Base-by-base conservation (phyloP, 495 filamentous ascomycete species). In the Hypoxylon subgilvum region DNA sequence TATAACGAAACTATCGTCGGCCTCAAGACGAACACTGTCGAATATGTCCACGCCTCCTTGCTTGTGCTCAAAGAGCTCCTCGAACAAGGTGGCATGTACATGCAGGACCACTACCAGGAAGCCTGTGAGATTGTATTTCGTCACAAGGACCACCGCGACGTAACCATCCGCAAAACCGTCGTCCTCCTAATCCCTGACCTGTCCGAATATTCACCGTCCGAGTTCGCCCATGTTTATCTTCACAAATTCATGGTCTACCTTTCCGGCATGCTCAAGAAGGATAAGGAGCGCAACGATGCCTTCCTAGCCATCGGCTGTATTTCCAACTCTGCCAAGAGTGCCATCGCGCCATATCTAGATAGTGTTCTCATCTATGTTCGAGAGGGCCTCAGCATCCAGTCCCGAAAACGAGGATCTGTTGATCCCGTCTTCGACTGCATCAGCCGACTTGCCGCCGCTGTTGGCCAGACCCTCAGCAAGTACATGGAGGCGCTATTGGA, bases 351-450 rank as follows among this genome's bases (percentile, higher is more conserved):
- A 17, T 99, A 97, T 63, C 83, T 99, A 6, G 95, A 97, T 69
- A 86, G 89, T 14, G 94, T 97, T 45, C 81, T 99, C 27, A 85
- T 92, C 21, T 91, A 93, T 72, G 90, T 99, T 38, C 83, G 92
- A 21, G 93, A 97, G 54, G 94, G 90, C 8, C 81, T 98, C 30
- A 89, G 86, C 36, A 74, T 92, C 49, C 94, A 96, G 77, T 77
- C 74, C 53, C 74, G 88, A 39, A 86, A 90, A 52, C 91, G 88
- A 63, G 88, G 79, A 62, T 84, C 82, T 14, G 81, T 90, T 30
- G 87, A 96, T n/a, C 95, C 95, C 0, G 95, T 97, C 65, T 99
- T 99, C 65, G 88, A 94, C 65, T 99, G 94, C 72, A 93, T 99
- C 68, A 97, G 94, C 71, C 92, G 95, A 82, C 81, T 99, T 28